These are phyloP conservation scores for Rosa multiflora DNA, from an alignment of 306 rosid genomes.

Conservation along the genomic window DNA sequence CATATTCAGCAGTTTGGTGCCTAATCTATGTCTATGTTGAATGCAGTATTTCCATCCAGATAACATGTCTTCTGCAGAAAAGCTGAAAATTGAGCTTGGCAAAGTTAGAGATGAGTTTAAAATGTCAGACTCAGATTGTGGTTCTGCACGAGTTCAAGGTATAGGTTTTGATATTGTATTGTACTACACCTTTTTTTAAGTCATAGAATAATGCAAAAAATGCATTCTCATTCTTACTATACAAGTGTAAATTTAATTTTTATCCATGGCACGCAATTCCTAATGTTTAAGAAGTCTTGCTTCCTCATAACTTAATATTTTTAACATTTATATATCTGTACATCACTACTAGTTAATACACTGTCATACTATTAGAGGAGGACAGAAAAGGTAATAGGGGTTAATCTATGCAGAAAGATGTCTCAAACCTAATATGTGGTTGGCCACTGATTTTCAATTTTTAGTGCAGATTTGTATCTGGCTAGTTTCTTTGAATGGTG, in stretches of 20 bases:
- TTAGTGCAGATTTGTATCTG: too few relatives aligned
- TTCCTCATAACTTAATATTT: too few relatives aligned
- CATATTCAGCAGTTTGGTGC: not conserved
- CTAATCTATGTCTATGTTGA: slow-evolving; percentile 16
- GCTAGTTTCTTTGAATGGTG: not conserved
- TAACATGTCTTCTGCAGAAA: slow-evolving; percentile 84
- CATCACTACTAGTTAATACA: not conserved
- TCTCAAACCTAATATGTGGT: not conserved
- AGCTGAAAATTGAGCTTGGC: slow-evolving; percentile 73
- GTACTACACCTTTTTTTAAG: not conserved
- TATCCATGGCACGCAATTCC: too few relatives aligned
- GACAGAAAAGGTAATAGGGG: not conserved
- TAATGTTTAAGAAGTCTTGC: too few relatives aligned
- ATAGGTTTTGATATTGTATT: slow-evolving; percentile 16
- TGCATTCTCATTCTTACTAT: not conserved
- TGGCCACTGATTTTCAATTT: not conserved
- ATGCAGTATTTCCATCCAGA: slow-evolving; percentile 90
- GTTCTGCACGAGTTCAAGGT: slow-evolving; percentile 95
- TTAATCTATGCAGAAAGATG: not conserved
- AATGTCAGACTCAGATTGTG: slow-evolving; percentile 94
- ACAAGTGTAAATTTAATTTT: not conserved
- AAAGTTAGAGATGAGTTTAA: slow-evolving; percentile 85
- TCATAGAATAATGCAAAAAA: not conserved
- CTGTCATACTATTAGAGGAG: not conserved
- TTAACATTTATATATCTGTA: too few relatives aligned